Conservation (phyloP, 179 eudicot species). For the Silene coronaria region DNA sequence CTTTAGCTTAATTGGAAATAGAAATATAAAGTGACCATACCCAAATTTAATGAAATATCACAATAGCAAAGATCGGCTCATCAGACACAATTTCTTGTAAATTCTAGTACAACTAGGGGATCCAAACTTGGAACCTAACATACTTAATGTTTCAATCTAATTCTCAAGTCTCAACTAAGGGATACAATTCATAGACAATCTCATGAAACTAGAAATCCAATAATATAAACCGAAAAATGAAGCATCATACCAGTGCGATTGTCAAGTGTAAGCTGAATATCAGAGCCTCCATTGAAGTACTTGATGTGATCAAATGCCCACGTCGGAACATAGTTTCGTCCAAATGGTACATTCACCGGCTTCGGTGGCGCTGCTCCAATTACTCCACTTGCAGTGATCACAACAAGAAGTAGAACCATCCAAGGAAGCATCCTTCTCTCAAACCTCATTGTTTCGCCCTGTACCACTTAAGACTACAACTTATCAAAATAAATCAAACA, state of each 20-base stretch:
- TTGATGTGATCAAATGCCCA: constrained; percentile 79
- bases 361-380: constrained; percentile 38
- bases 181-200: no score
- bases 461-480: neutral
- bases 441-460: neutral
- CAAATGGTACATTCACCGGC: constrained; percentile 54
- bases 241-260: constrained; percentile 28
- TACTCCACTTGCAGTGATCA: constrained; percentile 17
- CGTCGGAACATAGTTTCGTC: constrained; percentile 56
- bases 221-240: neutral
- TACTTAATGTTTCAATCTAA: no score
- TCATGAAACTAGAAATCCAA: neutral
- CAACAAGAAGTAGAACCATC: neutral
- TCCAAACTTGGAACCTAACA: no score
- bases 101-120: no score
- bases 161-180: no score
- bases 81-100: no score
- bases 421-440: constrained; percentile 7
- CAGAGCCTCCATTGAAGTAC: constrained; percentile 56
- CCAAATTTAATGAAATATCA: no score
- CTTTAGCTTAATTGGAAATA: no score
- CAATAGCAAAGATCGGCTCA: no score
- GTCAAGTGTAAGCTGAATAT: constrained; percentile 56
- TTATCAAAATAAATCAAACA: neutral
- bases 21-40: no score